These are phyloP conservation scores for Aureobasidium sp. DNA, from an alignment of 2,329 filamentous ascomycete species.

Conservation along the genomic window DNA sequence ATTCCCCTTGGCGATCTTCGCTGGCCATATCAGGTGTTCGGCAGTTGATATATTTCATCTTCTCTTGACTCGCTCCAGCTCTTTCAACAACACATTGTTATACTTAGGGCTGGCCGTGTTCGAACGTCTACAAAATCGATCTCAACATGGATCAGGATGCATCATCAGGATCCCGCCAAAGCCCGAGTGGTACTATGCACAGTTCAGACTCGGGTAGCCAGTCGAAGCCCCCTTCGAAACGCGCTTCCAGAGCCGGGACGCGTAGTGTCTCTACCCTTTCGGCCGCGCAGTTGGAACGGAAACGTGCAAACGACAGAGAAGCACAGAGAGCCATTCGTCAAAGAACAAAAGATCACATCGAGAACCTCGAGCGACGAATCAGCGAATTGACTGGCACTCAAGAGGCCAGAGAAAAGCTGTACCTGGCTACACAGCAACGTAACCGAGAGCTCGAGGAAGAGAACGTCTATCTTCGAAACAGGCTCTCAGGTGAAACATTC, in stretches of 20 bases:
- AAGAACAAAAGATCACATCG: slow-evolving; percentile 53
- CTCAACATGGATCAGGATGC: slow-evolving; percentile 19
- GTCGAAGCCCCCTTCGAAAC: slow-evolving; percentile 27
- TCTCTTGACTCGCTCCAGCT: slow-evolving; percentile 1
- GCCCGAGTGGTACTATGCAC: slow-evolving; percentile 15
- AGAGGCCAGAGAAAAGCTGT: slow-evolving; percentile 41
- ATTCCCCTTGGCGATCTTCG: slow-evolving; percentile 11
- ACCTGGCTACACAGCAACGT: slow-evolving; percentile 44
- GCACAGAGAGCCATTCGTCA: slow-evolving; percentile 54
- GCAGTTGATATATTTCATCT: slow-evolving; percentile 3
- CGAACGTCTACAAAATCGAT: background rate
- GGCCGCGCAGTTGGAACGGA: slow-evolving; percentile 51
- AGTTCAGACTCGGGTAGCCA: slow-evolving; percentile 18
- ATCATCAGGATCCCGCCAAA: slow-evolving; percentile 16
- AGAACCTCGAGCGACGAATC: slow-evolving; percentile 49
- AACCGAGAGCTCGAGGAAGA: slow-evolving; percentile 51
- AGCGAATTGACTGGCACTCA: slow-evolving; percentile 44
- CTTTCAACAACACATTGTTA: background rate
- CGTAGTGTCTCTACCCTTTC: slow-evolving; percentile 52
- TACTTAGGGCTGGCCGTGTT: background rate
- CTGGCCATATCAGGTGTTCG: slow-evolving; percentile 4
- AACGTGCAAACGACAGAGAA: slow-evolving; percentile 54
- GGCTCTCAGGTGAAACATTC: slow-evolving; percentile 39
- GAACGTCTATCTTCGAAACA: slow-evolving; percentile 45
- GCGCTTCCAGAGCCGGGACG: slow-evolving; percentile 48